phyloP scores from a whole-genome alignment of 345 rosid genomes.

The Populus alba region DNA sequence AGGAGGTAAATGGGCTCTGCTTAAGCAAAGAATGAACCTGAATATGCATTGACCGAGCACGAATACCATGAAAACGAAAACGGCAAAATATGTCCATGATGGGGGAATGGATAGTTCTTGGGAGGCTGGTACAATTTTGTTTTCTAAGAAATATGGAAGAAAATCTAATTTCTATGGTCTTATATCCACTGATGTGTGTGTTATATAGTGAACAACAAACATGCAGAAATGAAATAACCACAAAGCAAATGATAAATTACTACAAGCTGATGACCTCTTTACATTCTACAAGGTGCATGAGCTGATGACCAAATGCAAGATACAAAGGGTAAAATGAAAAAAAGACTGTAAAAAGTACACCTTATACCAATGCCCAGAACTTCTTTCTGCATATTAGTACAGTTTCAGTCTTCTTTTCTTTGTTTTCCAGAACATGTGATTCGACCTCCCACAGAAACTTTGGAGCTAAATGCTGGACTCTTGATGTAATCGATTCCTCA shows the following conservation, averaged over 20 bases:
- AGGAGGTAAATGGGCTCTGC: not conserved
- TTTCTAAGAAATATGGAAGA: not conserved
- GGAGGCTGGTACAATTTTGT: not conserved
- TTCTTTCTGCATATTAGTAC: conserved; percentile 76
- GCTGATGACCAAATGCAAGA: not conserved
- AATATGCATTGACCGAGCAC: not conserved
- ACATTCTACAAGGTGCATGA: not conserved
- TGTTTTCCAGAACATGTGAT: conserved; percentile 53
- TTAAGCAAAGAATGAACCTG: not conserved
- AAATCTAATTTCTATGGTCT: not conserved
- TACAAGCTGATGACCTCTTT: not conserved
- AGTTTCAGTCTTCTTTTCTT: conserved; percentile 53
- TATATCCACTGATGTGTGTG: not conserved
- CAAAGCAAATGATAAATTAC: conserved; percentile 6
- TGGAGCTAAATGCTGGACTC: conserved; percentile 61
- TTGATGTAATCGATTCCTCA: conserved; percentile 49
- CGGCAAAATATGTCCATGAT: not conserved
- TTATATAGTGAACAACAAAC: not conserved
- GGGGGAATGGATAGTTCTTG: not conserved
- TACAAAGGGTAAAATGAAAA: not conserved
- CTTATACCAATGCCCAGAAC: conserved; percentile 69
- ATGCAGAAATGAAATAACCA: not conserved
- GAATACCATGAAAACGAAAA: not conserved
- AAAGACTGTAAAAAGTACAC: not conserved
- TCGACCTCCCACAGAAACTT: conserved; percentile 82